Evolutionary conservation across 441 rosid species (phyloP).

Genomic region (Corymbia calophylla): DNA sequence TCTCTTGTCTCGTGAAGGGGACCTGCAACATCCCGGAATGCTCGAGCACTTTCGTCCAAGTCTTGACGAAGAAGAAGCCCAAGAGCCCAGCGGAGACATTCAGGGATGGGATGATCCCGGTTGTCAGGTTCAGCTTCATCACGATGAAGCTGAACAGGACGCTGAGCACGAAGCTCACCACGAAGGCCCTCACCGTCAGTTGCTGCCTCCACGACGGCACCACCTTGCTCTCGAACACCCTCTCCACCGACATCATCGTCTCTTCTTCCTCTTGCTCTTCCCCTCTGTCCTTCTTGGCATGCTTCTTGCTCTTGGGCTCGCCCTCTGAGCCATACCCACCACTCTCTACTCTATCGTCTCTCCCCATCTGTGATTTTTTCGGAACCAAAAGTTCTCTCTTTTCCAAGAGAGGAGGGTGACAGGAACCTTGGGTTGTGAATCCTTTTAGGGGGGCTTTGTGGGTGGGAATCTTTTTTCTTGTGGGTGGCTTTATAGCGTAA

Average conservation of each 20-base stretch:
- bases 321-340: background rate
- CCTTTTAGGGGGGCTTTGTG: background rate
- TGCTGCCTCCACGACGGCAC: conserved; percentile 72
- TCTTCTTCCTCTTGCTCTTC: conserved; percentile 7
- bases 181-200: conserved; percentile 65
- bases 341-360: background rate
- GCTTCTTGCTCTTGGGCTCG: background rate
- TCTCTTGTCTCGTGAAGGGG: conserved; percentile 85
- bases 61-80: conserved; percentile 76
- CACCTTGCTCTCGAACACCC: conserved; percentile 32
- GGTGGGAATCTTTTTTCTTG: background rate
- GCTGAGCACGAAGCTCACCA: conserved; percentile 56
- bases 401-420: background rate
- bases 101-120: conserved; percentile 75
- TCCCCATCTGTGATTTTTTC: background rate
- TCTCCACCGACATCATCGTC: conserved; percentile 41
- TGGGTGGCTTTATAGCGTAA: background rate
- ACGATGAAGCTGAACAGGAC: conserved; percentile 70
- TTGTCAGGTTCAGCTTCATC: conserved; percentile 80
- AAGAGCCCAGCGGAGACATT: conserved; percentile 81
- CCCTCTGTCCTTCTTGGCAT: background rate
- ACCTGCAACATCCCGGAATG: conserved; percentile 36
- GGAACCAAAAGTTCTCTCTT: background rate
- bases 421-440: background rate
- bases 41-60: conserved; percentile 59